A percentile compares a stretch with the other conserved stretches of the same genome.
phyloP scores from a whole-genome alignment of 129 eudicot genomes.

The Daucus carota region DNA sequence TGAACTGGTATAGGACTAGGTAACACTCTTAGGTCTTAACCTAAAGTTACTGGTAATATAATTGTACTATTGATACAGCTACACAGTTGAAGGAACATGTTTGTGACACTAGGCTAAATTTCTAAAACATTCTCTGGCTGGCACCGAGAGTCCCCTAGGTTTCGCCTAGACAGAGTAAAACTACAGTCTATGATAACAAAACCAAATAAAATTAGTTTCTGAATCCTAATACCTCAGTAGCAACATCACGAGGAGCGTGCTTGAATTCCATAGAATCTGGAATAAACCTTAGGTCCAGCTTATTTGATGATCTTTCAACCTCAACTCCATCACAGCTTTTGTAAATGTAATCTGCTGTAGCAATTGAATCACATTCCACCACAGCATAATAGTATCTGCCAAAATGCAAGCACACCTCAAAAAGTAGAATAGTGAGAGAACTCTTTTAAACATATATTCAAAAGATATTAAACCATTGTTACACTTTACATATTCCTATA shows the following conservation, averaged over 20 bases:
- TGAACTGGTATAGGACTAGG: too few species aligned
- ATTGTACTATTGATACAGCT: too few species aligned
- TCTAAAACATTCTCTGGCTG: neutral
- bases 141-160: neutral
- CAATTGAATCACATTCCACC: slow-evolving; percentile 79
- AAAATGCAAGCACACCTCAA: neutral
- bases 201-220: neutral
- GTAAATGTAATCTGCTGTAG: slow-evolving; percentile 84
- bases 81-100: too few species aligned
- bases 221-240: slow-evolving; percentile 52
- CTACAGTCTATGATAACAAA: neutral
- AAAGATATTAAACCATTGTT: neutral
- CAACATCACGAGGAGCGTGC: slow-evolving; percentile 86
- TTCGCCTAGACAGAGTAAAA: neutral
- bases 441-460: neutral
- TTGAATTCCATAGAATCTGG: slow-evolving; percentile 86
- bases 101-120: too few species aligned
- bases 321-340: slow-evolving; percentile 85
- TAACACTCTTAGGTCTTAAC: too few species aligned
- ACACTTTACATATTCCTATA: neutral
- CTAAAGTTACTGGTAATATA: too few species aligned
- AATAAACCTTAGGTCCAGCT: slow-evolving; percentile 85
- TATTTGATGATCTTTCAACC: slow-evolving; percentile 84
- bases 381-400: slow-evolving; percentile 91
- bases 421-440: neutral